Conservation (phyloP, 805 yeast genomes). For the Lachancea dasiensis region DNA sequence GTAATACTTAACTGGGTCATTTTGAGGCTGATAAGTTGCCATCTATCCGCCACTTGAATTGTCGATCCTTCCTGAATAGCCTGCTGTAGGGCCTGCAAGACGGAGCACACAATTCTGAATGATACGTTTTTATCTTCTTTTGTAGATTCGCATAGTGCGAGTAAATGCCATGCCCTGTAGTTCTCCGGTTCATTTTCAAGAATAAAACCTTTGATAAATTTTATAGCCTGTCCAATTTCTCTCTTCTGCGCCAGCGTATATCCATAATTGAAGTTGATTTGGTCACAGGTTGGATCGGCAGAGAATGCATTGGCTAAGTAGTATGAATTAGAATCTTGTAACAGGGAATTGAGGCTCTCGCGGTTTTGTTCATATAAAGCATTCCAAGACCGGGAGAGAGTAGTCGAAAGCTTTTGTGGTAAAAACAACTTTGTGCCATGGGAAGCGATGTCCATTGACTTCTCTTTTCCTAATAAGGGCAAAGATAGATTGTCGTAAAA, state of each 20-base stretch:
- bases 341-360: slow-evolving; percentile 13
- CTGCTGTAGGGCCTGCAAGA: slow-evolving; percentile 41
- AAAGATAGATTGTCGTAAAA: slow-evolving; percentile 20
- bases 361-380: slow-evolving; percentile 18
- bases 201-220: slow-evolving; percentile 41
- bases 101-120: slow-evolving; percentile 50
- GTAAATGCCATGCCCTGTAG: slow-evolving; percentile 60
- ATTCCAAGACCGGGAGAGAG: slow-evolving; percentile 23
- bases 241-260: slow-evolving; percentile 41
- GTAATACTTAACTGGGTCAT: slow-evolving; percentile 68
- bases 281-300: slow-evolving; percentile 4
- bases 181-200: slow-evolving; percentile 49
- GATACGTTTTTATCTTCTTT: slow-evolving; percentile 52
- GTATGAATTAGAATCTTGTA: slow-evolving; percentile 15
- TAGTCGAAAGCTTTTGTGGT: slow-evolving; percentile 17
- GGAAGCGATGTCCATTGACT: slow-evolving; percentile 21
- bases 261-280: slow-evolving; percentile 40
- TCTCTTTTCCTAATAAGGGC: slow-evolving; percentile 14
- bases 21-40: slow-evolving; percentile 60
- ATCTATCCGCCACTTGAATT: slow-evolving; percentile 25
- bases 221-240: slow-evolving; percentile 39
- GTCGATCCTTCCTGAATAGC: slow-evolving; percentile 14
- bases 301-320: slow-evolving; percentile 25
- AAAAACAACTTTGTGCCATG: slow-evolving; percentile 14
- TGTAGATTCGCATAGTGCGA: slow-evolving; percentile 57